These are phyloP conservation scores for Angomonas deanei DNA, from an alignment of 208 protist genomes.

Conservation along the genomic window DNA sequence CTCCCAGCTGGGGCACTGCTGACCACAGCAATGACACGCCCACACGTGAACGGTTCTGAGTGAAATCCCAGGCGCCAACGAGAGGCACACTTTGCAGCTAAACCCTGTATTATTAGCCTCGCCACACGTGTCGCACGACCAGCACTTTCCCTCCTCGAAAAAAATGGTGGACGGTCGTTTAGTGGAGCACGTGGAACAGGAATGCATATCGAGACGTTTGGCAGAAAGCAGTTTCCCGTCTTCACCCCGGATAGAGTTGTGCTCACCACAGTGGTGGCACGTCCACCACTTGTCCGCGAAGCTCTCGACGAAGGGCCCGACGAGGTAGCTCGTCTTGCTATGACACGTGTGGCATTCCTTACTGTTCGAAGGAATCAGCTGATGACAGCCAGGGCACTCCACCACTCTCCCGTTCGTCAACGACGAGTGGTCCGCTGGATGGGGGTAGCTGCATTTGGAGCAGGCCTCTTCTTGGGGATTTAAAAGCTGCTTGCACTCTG, in stretches of 20 bases:
- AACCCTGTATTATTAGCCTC: constrained; percentile 20
- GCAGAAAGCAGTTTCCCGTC: neutral
- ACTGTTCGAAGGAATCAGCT: constrained; percentile 15
- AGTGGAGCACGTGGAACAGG: constrained; percentile 30
- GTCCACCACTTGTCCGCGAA: constrained; percentile 17
- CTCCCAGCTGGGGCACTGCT: too few relatives aligned
- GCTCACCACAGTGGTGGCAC: constrained; percentile 28
- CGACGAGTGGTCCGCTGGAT: constrained; percentile 36
- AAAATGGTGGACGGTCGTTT: constrained; percentile 17
- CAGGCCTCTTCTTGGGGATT: constrained; percentile 6
- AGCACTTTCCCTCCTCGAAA: constrained; percentile 33
- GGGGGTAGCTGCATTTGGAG: constrained; percentile 22
- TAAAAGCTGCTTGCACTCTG: constrained; percentile 8
- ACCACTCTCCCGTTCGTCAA: constrained; percentile 15
- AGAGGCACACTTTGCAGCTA: constrained; percentile 30
- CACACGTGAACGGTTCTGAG: constrained; percentile 29
- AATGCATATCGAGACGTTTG: neutral
- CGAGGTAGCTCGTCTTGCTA: constrained; percentile 14
- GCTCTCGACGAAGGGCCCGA: constrained; percentile 7
- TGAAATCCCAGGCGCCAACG: constrained; percentile 33
- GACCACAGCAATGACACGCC: constrained; percentile 39
- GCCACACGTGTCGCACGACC: constrained; percentile 25
- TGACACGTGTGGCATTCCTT: constrained; percentile 31
- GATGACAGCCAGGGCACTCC: constrained; percentile 35
- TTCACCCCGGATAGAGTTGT: constrained; percentile 14